A percentile compares a stretch with the other conserved stretches of the same genome.
These are phyloP conservation scores for Trichopus zeylanicus DNA, from an alignment of 116 monocot species.

Conservation along the genomic window DNA sequence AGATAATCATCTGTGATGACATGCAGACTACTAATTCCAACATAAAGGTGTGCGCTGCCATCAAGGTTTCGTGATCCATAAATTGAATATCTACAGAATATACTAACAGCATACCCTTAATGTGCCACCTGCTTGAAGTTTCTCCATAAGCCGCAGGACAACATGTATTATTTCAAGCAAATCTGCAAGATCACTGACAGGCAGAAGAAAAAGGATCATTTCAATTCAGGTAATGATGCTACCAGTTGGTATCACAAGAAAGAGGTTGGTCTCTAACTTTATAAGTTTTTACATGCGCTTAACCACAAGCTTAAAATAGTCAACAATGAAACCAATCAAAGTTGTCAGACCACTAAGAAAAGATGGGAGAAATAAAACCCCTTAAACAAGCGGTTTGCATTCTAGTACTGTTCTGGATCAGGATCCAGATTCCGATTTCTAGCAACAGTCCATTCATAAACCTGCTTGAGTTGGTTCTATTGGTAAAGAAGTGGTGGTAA, in stretches of 20 bases:
- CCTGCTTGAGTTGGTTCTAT: too few species aligned
- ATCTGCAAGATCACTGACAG: constrained; percentile 82
- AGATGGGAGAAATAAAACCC: too few species aligned
- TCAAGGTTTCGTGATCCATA: neutral
- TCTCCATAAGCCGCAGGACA: constrained; percentile 82
- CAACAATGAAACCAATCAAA: too few species aligned
- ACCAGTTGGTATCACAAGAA: neutral
- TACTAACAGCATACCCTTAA: constrained; percentile 53
- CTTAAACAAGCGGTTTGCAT: too few species aligned
- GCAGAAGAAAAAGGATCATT: constrained; percentile 3
- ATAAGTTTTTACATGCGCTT: too few species aligned
- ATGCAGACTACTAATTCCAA: neutral
- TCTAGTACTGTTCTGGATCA: too few species aligned
- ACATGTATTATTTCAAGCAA: constrained; percentile 82
- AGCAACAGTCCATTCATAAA: too few species aligned
- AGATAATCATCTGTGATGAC: neutral
- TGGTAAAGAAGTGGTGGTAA: too few species aligned
- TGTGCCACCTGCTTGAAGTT: constrained; percentile 71
- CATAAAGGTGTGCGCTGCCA: neutral
- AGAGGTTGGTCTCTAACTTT: neutral
- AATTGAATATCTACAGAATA: neutral
- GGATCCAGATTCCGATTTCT: too few species aligned
- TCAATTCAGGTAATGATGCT: neutral
- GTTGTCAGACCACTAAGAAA: too few species aligned
- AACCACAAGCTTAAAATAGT: too few species aligned